phyloP scores from a whole-genome alignment of 345 rosid species.

The Gossypium anomalum region DNA sequence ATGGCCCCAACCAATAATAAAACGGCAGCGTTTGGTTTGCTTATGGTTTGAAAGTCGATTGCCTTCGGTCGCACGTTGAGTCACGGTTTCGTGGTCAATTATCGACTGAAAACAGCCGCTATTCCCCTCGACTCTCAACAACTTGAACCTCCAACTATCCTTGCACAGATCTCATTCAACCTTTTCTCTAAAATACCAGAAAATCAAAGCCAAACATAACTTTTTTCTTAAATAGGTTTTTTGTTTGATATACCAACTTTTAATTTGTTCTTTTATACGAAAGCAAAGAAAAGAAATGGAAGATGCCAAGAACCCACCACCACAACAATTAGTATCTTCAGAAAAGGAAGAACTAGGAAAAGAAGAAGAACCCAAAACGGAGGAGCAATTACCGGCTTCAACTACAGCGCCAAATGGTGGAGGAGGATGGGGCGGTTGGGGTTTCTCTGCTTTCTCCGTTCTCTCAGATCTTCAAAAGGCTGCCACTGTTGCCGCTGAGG shows the following conservation, averaged over 20 bases:
- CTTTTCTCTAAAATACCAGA: neutral
- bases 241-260: neutral
- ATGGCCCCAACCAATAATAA: neutral
- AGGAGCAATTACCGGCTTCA: constrained; percentile 17
- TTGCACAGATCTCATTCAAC: constrained; percentile 20
- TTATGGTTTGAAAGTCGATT: neutral
- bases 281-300: constrained; percentile 35
- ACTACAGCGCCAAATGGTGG: constrained; percentile 22
- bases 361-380: constrained; percentile 25
- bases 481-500: constrained; percentile 50
- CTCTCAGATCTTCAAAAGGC: constrained; percentile 93
- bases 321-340: constrained; percentile 19
- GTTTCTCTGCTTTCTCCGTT: constrained; percentile 71
- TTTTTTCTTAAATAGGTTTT: neutral
- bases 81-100: constrained; percentile 16
- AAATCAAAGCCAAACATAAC: neutral
- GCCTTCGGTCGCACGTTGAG: constrained; percentile 19
- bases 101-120: constrained; percentile 11
- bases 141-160: constrained; percentile 8
- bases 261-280: neutral
- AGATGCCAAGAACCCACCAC: constrained; percentile 25
- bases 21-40: constrained; percentile 1
- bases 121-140: neutral
- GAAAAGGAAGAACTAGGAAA: constrained; percentile 16
- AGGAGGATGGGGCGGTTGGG: constrained; percentile 92